Evolutionary conservation across 345 rosid genomes (phyloP).

Genomic region (Eucalyptus paniculata): DNA sequence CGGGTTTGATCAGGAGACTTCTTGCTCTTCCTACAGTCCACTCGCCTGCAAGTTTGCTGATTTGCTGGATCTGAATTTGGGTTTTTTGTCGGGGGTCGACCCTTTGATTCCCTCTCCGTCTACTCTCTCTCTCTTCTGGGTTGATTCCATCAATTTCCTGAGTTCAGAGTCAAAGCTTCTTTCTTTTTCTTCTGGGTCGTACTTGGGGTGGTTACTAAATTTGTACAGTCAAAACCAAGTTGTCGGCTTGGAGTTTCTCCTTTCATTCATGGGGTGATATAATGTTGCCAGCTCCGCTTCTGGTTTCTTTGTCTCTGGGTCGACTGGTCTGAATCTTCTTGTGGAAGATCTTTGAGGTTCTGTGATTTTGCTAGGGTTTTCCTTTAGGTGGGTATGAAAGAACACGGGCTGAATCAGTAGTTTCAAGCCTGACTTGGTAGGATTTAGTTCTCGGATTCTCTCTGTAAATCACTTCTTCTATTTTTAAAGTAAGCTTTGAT

Average conservation of each 20-base stretch:
- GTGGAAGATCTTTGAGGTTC: background rate
- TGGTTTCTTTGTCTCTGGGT: background rate
- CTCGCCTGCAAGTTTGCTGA: background rate
- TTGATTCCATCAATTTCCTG: background rate
- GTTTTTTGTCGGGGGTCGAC: background rate
- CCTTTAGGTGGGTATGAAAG: background rate
- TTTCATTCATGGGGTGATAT: background rate
- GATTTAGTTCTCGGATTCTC: background rate
- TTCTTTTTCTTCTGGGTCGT: background rate
- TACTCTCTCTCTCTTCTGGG: background rate
- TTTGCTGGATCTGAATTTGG: background rate
- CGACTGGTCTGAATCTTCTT: background rate
- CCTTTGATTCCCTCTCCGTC: background rate
- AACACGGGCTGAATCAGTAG: background rate
- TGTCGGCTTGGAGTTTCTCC: background rate
- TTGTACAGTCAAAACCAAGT: background rate
- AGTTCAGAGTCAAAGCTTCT: background rate
- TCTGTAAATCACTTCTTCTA: background rate
- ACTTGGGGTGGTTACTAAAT: background rate
- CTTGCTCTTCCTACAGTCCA: background rate
- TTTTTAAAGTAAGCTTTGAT: conserved; percentile 16
- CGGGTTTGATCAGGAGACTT: background rate
- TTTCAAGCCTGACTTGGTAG: background rate
- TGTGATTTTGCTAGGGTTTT: background rate
- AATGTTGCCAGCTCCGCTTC: background rate